Evolutionary conservation across 257 asterid genomes (phyloP), one percentile per base, ranked within the genome.

Genomic region (Schizonepeta tenuifolia): DNA sequence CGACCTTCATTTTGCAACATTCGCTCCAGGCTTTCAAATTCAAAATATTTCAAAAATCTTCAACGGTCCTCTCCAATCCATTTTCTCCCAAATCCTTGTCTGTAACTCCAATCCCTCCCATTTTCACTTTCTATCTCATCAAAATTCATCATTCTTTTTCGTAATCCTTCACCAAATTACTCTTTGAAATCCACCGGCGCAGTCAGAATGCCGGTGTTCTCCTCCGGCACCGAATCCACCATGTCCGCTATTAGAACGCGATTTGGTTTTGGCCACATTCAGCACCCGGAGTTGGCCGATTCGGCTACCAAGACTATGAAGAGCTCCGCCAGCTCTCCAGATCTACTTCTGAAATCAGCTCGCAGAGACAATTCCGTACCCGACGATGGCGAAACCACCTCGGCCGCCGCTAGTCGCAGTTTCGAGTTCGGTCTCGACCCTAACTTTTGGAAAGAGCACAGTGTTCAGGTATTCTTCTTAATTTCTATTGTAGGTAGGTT

Each of bases 381-480:
- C 13, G 89, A 79, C 17, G 94, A 81, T 38, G 86, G 59, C 0
- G 86, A 80, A 68, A 15, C 46, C 41, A 40, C 74, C 41, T 44
- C 75, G 17, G 61, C 46, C 63, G 50, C 61, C 2, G 43, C 41
- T 3, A 47, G 67, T 46, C 80, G 89, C 44, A 83, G 83, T 65
- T 93, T 93, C 15, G 97, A 93, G 73, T 91, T 90, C 57, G 71
- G 69, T 2, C 91, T 84, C 21, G 96, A 90, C 74, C 98, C 95
- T 9, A 77, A 86, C 21, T 90, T 93, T 50, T 90, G 98, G 98
- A 87, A 89, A 66, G 97, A 93, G 31, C 96, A 90, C 21, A 93
- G 82, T 75, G 92, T 93, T 78, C 98, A 93, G 92, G 98, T 92
- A 28, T 21, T 36, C 3, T 47, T 59, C 26, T 63, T 10, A 21